Conservation (phyloP, 2,329 filamentous ascomycete genomes). For the Geosmithia flava region DNA sequence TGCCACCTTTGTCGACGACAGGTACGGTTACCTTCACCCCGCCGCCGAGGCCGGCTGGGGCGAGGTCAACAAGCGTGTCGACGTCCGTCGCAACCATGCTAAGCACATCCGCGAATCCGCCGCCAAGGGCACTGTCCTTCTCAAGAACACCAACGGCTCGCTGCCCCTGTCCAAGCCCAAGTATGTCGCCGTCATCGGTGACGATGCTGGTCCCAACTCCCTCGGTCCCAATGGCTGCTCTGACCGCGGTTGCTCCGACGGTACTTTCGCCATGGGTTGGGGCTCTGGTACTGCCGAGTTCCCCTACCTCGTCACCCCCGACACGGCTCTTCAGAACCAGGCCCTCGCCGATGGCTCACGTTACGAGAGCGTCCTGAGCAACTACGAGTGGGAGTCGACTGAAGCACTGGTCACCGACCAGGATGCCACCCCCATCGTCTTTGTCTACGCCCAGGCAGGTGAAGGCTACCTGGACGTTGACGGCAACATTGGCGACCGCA, state of each 20-base stretch:
- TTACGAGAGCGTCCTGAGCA: conserved; percentile 56
- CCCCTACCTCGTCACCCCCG: conserved; percentile 65
- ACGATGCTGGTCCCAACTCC: conserved; percentile 66
- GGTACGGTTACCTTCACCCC: conserved; percentile 56
- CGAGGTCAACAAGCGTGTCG: conserved; percentile 67
- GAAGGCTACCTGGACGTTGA: conserved; percentile 80
- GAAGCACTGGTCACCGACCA: conserved; percentile 46
- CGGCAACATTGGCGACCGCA: conserved; percentile 76
- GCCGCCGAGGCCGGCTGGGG: conserved; percentile 48
- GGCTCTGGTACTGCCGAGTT: conserved; percentile 64
- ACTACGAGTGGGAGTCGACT: conserved; percentile 50
- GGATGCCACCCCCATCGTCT: conserved; percentile 67
- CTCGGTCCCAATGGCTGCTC: conserved; percentile 68
- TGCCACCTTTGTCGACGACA: conserved; percentile 73
- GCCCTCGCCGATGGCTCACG: conserved; percentile 45
- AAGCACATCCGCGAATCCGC: conserved; percentile 63
- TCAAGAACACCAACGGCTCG: conserved; percentile 65
- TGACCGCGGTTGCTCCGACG: conserved; percentile 50
- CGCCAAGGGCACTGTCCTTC: conserved; percentile 70
- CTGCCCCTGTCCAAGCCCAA: conserved; percentile 71
- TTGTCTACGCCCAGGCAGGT: conserved; percentile 77
- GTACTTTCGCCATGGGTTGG: conserved; percentile 66
- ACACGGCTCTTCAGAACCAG: conserved; percentile 54
- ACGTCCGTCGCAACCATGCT: conserved; percentile 69
- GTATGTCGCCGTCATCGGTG: conserved; percentile 66